Base-by-base conservation (phyloP, 768 basidiomycete genomes). In the Mycena sanguinolenta region DNA sequence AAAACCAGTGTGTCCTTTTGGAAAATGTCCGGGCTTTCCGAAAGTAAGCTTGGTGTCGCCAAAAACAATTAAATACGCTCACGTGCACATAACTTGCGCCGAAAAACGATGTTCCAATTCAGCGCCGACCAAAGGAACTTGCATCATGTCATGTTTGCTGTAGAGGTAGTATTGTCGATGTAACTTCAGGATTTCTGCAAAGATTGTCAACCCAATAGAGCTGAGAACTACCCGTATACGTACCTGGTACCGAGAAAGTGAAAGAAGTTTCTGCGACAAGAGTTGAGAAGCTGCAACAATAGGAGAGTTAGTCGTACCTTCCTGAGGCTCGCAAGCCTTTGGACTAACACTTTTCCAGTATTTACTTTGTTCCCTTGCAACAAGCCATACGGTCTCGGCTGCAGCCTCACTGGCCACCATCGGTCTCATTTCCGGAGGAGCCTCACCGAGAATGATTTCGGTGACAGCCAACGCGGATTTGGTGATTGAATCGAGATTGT, bases 31-130 rank as follows among this genome's bases (percentile, higher is more conserved):
- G 85, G 81, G 36, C 97, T 98, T 69, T 19, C 61, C 4, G 28
- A 27, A 36, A 12, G 64, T 42, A 53, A 44, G n/a, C 52, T 58
- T 44, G 27, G 44, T 39, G 25, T 27, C 44, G n/a, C n/a, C 34
- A 0, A 30, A 1, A 19, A 58, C n/a, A 21, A 13, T 65, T 44
- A 27, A 36, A 34, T 5, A 6, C 27, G 84, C 95, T 70, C 80
- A 97, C 97, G 94, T 94, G 91, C 94, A 94, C 79, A 96, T 89
- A 52, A 98, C 86, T 78, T 98, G 96, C 1, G 92, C 87, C 12
- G 89, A 88, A 79, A 95, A 98, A 2, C 89, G 85, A 54, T 87
- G 85, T 75, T 94, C 90, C 49, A 96, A 84, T 16, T 89, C 89
- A 17, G 83, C 73, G 34, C 84, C 88, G 63, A 94, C 85, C 67